Base-by-base conservation (phyloP, 2,329 filamentous ascomycete genomes). In the Verticillium dahliae region DNA sequence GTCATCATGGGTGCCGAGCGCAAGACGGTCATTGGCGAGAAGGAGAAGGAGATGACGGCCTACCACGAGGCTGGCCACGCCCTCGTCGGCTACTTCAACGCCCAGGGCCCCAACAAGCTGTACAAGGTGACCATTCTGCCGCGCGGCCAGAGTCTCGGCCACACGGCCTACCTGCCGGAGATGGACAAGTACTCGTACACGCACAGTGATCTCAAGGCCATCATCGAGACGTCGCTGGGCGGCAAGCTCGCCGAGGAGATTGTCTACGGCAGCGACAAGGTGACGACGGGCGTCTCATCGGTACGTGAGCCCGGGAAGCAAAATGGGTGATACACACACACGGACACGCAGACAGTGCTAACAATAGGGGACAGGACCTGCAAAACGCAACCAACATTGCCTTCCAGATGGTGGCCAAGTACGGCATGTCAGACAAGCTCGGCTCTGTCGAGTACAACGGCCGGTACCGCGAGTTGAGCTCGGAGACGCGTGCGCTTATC, bases 91-190 rank as follows among this genome's bases (percentile, higher is more conserved):
- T 87, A 97, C 70, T 92, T 94, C 68, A 91, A 89, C 13, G 81
- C 81, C 65, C 87, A 90, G 63, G 86, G 85, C 41, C 85, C 89
- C 59, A 88, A 84, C 65, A 90, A 90, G 37, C 82, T 99, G 1
- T 97, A 99, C 83, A 99, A 99, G 78, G 93, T 97, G 58, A 99
- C 95, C 1, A 96, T 99, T 69, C 89, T 99, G 69, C 93, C 95
- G 60, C 89, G 96, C 69, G 95, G 95, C 11, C 87, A 88, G 69
- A 86, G 90, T 31, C 82, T 98, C 7, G 95, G 95, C 63, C 86
- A 97, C 65, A 99, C 95, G 0, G 90, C 90, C 66, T 90, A 89
- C 74, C 81, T 99, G 31, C 93, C 93, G 0, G 90, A 95, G 72
- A 92, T 96, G 81, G 93, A 97, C 77, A 92, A 93, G 75, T 92